Percentiles rank a stretch among this genome's conserved stretches.
Evolutionary conservation across 2,329 filamentous ascomycete species (phyloP).

Genomic region (Hypoxylon sp.): DNA sequence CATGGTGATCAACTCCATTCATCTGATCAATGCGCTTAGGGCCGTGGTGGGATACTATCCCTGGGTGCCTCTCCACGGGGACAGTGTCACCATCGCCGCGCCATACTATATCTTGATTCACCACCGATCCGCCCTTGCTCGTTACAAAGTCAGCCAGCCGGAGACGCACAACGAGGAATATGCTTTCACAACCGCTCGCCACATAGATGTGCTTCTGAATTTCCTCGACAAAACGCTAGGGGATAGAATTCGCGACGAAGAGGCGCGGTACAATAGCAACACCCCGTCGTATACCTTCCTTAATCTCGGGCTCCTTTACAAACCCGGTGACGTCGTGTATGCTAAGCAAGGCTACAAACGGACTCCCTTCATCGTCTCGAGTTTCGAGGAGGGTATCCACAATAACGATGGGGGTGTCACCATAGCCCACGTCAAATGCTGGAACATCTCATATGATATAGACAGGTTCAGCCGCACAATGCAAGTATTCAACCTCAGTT

Average conservation of each 20-base stretch:
- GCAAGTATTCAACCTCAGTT: conserved; percentile 53
- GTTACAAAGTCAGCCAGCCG: conserved; percentile 59
- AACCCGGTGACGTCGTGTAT: conserved; percentile 61
- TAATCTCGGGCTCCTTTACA: conserved; percentile 61
- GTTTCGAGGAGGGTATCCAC: conserved; percentile 38
- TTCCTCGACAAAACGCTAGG: conserved; percentile 59
- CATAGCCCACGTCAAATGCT: conserved; percentile 53
- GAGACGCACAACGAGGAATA: conserved; percentile 57
- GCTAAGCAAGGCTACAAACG: conserved; percentile 56
- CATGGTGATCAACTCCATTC: conserved; percentile 60
- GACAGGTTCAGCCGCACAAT: conserved; percentile 55
- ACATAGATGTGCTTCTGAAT: conserved; percentile 60
- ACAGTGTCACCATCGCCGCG: conserved; percentile 56
- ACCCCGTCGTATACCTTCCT: conserved; percentile 60
- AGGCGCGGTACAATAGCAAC: conserved; percentile 54
- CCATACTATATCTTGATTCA: conserved; percentile 65
- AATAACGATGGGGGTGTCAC: conserved; percentile 15
- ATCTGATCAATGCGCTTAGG: conserved; percentile 61
- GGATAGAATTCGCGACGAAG: conserved; percentile 56
- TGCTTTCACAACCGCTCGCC: conserved; percentile 55
- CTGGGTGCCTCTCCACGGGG: conserved; percentile 54
- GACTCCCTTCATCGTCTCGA: conserved; percentile 58
- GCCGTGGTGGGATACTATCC: conserved; percentile 64
- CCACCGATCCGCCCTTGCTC: conserved; percentile 57
- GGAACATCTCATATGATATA: conserved; percentile 56